Evolutionary conservation across 768 basidiomycete species (phyloP), one percentile per base, ranked within the genome.

Genomic region (Lactarius deliciosus): DNA sequence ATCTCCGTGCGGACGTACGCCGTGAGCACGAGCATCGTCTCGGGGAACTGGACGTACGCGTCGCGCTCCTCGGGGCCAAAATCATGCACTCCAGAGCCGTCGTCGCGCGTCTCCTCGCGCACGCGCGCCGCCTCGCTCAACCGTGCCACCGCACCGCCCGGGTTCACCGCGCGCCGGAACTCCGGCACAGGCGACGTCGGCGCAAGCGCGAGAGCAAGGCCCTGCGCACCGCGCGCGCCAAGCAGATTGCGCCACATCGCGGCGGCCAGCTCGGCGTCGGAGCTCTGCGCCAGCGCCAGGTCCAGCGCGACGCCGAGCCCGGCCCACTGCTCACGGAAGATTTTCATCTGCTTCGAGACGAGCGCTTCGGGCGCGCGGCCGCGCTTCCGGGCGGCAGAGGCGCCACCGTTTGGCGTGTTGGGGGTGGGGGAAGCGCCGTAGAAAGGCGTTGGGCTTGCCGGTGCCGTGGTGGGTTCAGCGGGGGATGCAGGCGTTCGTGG

Each of bases 181-280:
- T 69, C 72, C 15, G 68, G 72, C 61, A 70, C 64, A 22, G 55
- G 53, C 20, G 47, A 73, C 58, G 74, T 57, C 53, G 58, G 64
- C 22, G 56, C 68, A 13, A 40, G 66, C 57, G 69, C 59, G 62
- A 75, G 73, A 10, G 79, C 80, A 61, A 92, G 88, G 2, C 90
- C 91, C 65, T 82, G 81, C 10, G 91, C 91, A 6, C 94, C 95
- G 15, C 93, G 83, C 1, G 86, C 91, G 9, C 91, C 94, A 47
- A 97, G 87, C 43, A 97, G 73, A 75, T 98, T 97, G 58, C 96
- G 81, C 96, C 96, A 98, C 0, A 97, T 78, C 1, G 92, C 91
- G 16, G 81, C 89, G 0, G 96, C 93, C 76, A 98, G 81, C 69
- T 95, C 91, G 66, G 85, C 81, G 74, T 98, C 96, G 57, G 58